Evolutionary conservation across 371 early-diverging fungal genomes (phyloP).

Genomic region (Mortierella sp.): DNA sequence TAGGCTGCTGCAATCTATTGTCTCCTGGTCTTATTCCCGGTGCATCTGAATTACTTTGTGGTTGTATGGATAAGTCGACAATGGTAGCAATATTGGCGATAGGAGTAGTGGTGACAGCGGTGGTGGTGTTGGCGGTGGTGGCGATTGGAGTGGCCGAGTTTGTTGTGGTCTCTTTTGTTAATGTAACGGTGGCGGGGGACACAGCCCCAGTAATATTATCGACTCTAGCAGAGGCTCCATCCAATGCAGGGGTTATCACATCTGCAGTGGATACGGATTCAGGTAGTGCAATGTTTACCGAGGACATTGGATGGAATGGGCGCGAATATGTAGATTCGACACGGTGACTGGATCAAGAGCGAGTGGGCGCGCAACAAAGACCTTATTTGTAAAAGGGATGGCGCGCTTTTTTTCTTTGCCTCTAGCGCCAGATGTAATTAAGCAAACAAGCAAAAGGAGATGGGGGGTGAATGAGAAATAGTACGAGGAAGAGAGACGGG

Average conservation of each 20-base stretch:
- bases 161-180: slow-evolving; percentile 1
- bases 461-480: not conserved
- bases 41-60: not conserved
- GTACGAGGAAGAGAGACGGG: no score
- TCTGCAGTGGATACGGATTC: slow-evolving; percentile 17
- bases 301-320: slow-evolving; percentile 23
- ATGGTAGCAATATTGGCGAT: not conserved
- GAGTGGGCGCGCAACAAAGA: not conserved
- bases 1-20: not conserved
- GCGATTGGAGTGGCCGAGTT: not conserved
- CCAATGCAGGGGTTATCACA: not conserved
- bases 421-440: not conserved
- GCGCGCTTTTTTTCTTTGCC: slow-evolving; percentile 3
- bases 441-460: not conserved
- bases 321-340: not conserved
- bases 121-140: not conserved
- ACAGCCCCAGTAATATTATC: slow-evolving; percentile 15
- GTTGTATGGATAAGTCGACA: not conserved
- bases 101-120: not conserved
- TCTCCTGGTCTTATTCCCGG: not conserved
- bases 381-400: not conserved
- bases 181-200: slow-evolving; percentile 5
- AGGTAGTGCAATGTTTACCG: slow-evolving; percentile 23
- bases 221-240: not conserved
- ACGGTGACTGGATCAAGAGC: not conserved